phyloP scores from a whole-genome alignment of 106 monocot genomes.

The Hemerocallis citrina region DNA sequence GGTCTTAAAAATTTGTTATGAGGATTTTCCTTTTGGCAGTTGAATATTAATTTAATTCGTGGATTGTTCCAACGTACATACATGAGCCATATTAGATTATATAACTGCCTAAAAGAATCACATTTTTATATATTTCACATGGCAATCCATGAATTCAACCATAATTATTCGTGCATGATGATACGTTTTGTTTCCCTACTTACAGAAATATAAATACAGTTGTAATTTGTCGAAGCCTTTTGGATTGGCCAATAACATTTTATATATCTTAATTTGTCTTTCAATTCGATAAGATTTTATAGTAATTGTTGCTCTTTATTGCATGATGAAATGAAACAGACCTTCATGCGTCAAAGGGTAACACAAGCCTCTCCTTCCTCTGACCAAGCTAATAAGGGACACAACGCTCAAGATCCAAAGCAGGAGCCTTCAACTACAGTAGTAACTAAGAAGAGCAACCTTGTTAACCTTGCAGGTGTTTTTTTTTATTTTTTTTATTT shows the following conservation, averaged over 20 bases:
- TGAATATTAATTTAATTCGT: too few relatives aligned
- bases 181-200: neutral
- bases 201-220: neutral
- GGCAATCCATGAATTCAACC: neutral
- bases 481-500: too few relatives aligned
- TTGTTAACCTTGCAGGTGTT: conserved; percentile 5
- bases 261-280: neutral
- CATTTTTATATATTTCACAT: neutral
- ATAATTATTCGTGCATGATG: neutral
- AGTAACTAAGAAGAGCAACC: conserved; percentile 14
- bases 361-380: conserved; percentile 37
- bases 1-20: too few relatives aligned
- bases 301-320: neutral
- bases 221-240: neutral
- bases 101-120: neutral
- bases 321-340: conserved; percentile 32
- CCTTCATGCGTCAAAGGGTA: conserved; percentile 90
- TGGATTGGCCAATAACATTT: neutral
- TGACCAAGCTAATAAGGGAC: conserved; percentile 21
- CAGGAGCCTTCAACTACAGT: conserved; percentile 7
- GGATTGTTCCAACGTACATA: too few relatives aligned
- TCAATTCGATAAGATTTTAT: too few relatives aligned
- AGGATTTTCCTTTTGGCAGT: too few relatives aligned
- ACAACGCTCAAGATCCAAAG: conserved; percentile 10
- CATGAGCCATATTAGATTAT: too few relatives aligned